phyloP scores from a whole-genome alignment of 805 yeast species.

The Wickerhamiella azymoides region DNA sequence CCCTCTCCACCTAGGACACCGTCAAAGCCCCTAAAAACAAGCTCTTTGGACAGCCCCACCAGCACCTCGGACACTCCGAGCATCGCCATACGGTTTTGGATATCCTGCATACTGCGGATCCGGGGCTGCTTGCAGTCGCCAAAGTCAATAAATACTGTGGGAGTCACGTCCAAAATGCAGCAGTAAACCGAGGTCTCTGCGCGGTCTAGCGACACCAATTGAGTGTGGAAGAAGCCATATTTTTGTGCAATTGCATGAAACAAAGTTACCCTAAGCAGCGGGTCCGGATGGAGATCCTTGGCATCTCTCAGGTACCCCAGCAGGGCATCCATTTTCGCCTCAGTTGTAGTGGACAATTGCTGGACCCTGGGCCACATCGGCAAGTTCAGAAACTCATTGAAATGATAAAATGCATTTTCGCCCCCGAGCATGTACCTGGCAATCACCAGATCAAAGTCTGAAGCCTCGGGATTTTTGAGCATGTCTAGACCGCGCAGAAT shows the following conservation, averaged over 20 bases:
- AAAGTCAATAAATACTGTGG: constrained; percentile 17
- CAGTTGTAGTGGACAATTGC: too few species aligned
- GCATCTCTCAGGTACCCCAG: too few species aligned
- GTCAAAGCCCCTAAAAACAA: neutral
- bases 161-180: neutral
- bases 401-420: too few species aligned
- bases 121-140: constrained; percentile 10
- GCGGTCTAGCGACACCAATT: constrained; percentile 12
- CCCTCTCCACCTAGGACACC: too few species aligned
- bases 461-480: neutral
- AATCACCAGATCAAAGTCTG: too few species aligned
- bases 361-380: too few species aligned
- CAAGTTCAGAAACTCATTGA: too few species aligned
- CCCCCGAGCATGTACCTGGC: too few species aligned
- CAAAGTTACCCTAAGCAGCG: constrained; percentile 11
- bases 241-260: constrained; percentile 10
- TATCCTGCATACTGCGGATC: constrained; percentile 14
- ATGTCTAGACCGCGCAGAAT: neutral
- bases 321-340: too few species aligned
- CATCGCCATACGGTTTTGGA: constrained; percentile 13
- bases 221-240: constrained; percentile 10
- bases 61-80: neutral
- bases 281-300: neutral
- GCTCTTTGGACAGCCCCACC: neutral
- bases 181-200: constrained; percentile 11